Evolutionary conservation across 1,284 basidiomycete species (phyloP).

Genomic region (Spongiforma sp.): DNA sequence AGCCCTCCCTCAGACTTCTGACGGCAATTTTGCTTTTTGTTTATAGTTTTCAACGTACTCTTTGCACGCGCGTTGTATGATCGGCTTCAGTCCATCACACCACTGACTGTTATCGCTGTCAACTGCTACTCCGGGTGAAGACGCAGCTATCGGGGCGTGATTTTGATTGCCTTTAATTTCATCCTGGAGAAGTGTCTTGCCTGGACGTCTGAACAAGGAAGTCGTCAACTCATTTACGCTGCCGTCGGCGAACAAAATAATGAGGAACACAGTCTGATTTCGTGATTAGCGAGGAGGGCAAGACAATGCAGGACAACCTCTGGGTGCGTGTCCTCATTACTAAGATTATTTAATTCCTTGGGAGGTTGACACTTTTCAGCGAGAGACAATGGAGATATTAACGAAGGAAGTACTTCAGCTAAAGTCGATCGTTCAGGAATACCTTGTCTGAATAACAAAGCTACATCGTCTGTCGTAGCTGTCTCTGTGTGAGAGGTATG

Average conservation of each 20-base stretch:
- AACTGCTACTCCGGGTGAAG: constrained; percentile 50
- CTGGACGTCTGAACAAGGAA: constrained; percentile 40
- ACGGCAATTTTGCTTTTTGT: background rate
- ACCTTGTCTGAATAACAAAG: too few relatives aligned
- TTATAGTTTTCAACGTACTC: constrained; percentile 32
- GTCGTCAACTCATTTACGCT: constrained; percentile 40
- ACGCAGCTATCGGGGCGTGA: constrained; percentile 20
- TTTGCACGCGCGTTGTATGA: constrained; percentile 32
- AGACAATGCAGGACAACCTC: constrained; percentile 42
- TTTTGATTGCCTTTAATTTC: constrained; percentile 8
- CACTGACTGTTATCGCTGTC: constrained; percentile 43
- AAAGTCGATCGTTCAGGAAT: constrained; percentile 11
- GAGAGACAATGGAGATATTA: constrained; percentile 40
- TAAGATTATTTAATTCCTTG: background rate
- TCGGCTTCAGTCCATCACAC: constrained; percentile 17
- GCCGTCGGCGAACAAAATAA: constrained; percentile 29
- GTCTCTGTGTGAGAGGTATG: too few relatives aligned
- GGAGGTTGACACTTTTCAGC: constrained; percentile 19
- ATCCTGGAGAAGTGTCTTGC: constrained; percentile 23
- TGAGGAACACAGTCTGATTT: constrained; percentile 46
- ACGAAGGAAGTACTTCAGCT: constrained; percentile 14
- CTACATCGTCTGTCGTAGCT: too few relatives aligned
- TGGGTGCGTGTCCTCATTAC: constrained; percentile 41
- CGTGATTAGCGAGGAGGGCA: constrained; percentile 47
- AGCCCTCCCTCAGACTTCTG: background rate